Evolutionary conservation across 176 grass and related monocot species (phyloP).

Genomic region (Saccharum officinarum): DNA sequence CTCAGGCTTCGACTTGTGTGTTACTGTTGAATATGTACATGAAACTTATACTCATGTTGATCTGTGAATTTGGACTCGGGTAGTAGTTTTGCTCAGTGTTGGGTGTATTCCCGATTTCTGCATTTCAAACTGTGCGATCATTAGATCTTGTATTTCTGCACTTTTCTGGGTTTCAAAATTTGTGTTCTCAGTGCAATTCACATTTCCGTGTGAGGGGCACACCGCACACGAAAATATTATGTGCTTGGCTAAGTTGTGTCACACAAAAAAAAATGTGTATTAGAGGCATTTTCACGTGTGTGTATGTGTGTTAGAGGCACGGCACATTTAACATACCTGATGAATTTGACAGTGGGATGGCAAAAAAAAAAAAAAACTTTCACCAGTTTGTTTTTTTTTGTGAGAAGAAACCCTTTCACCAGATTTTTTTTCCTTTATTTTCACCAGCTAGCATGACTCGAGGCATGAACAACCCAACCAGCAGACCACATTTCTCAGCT

Average conservation of each 20-base stretch:
- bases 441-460: too few species aligned
- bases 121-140: neutral
- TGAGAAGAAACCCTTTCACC: too few species aligned
- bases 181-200: neutral
- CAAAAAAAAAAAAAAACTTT: too few species aligned
- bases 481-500: too few species aligned
- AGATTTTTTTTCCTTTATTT: too few species aligned
- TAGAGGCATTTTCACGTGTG: neutral
- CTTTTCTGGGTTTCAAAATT: neutral
- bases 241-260: neutral
- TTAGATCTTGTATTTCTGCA: neutral
- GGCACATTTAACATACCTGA: neutral
- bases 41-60: slow-evolving; percentile 26
- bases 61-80: slow-evolving; percentile 5
- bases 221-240: neutral
- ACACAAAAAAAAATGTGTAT: too few species aligned
- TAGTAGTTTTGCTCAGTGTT: neutral
- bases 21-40: slow-evolving; percentile 13
- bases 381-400: too few species aligned
- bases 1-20: slow-evolving; percentile 6
- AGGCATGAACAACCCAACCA: too few species aligned
- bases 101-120: neutral
- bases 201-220: neutral
- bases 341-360: too few species aligned
- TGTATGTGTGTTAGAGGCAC: neutral